phyloP scores from a whole-genome alignment of 1,284 basidiomycete genomes.

The Exobasidium rhododendri region DNA sequence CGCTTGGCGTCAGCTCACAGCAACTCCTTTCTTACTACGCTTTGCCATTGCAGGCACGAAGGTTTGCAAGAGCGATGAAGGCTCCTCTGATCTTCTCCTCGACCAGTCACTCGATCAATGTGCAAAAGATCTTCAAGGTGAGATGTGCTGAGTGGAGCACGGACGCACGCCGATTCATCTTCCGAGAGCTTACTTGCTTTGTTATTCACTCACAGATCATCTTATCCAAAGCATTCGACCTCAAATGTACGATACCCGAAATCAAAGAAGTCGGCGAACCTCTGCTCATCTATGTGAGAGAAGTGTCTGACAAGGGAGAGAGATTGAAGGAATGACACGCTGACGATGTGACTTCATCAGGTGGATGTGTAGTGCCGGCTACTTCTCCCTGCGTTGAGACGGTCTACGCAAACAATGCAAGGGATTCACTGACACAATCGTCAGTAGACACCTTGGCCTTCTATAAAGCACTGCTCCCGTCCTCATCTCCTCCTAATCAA shows the following conservation, averaged over 20 bases:
- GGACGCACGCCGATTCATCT: constrained; percentile 96
- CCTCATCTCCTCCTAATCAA: too few species aligned
- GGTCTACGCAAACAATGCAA: too few species aligned
- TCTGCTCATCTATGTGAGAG: constrained; percentile 37
- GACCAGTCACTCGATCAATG: constrained; percentile 94
- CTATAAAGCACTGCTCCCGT: too few species aligned
- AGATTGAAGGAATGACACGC: too few species aligned
- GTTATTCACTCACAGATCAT: constrained; percentile 11
- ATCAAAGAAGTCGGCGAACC: constrained; percentile 42
- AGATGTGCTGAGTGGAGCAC: too few species aligned
- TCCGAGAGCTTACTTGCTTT: constrained; percentile 63
- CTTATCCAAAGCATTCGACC: constrained; percentile 40
- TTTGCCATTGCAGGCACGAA: constrained; percentile 66
- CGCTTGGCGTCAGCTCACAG: constrained; percentile 65
- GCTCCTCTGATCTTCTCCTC: constrained; percentile 97
- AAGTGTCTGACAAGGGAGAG: too few species aligned
- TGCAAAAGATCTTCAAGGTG: constrained; percentile 69
- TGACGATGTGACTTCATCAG: too few species aligned
- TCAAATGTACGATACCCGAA: constrained; percentile 48
- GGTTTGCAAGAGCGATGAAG: constrained; percentile 97
- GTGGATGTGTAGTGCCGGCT: too few species aligned
- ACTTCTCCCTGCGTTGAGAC: too few species aligned
- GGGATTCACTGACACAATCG: too few species aligned
- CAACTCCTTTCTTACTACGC: neutral
- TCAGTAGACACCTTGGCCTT: too few species aligned